Percentiles rank a stretch among this genome's conserved stretches.
phyloP scores from a whole-genome alignment of 2,329 filamentous ascomycete genomes.

The Stachybotrys chartarum region DNA sequence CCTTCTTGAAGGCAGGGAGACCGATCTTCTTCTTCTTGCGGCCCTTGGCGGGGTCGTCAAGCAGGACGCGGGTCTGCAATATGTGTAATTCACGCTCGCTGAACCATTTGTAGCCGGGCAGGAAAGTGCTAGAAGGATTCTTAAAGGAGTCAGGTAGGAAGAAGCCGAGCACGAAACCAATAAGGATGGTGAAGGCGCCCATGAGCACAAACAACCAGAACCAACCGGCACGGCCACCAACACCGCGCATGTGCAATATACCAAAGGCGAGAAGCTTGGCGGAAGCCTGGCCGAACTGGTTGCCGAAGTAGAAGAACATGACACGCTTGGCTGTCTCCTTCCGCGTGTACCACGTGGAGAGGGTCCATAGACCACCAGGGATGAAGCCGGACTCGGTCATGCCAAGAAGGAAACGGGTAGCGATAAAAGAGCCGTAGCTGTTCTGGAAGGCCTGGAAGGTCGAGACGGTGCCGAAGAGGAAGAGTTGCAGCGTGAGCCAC shows the following conservation, averaged over 20 bases:
- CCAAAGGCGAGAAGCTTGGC: constrained; percentile 33
- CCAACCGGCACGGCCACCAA: constrained; percentile 43
- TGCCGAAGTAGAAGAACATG: constrained; percentile 49
- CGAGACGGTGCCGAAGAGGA: constrained; percentile 44
- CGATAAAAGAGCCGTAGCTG: constrained; percentile 38
- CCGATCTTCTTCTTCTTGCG: constrained; percentile 42
- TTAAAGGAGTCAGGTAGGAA: constrained; percentile 37
- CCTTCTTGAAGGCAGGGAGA: constrained; percentile 34
- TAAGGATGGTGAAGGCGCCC: constrained; percentile 42
- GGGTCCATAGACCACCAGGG: constrained; percentile 41
- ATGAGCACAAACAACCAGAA: constrained; percentile 49
- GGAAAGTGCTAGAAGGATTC: constrained; percentile 33
- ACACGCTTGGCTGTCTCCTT: constrained; percentile 44
- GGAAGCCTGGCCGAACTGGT: constrained; percentile 37
- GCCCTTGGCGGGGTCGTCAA: constrained; percentile 37
- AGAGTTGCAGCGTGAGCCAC: constrained; percentile 46
- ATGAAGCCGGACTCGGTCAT: constrained; percentile 49
- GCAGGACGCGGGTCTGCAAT: constrained; percentile 29
- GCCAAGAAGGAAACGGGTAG: constrained; percentile 43
- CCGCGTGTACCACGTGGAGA: constrained; percentile 49
- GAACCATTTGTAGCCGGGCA: constrained; percentile 27
- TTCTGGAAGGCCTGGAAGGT: constrained; percentile 47
- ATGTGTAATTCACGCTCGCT: constrained; percentile 33
- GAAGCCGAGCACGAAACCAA: constrained; percentile 32
- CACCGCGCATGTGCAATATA: constrained; percentile 42